Evolutionary conservation across 1,284 basidiomycete species (phyloP), one percentile per base, ranked within the genome.

Genomic region (Tranzscheliella williamsii): DNA sequence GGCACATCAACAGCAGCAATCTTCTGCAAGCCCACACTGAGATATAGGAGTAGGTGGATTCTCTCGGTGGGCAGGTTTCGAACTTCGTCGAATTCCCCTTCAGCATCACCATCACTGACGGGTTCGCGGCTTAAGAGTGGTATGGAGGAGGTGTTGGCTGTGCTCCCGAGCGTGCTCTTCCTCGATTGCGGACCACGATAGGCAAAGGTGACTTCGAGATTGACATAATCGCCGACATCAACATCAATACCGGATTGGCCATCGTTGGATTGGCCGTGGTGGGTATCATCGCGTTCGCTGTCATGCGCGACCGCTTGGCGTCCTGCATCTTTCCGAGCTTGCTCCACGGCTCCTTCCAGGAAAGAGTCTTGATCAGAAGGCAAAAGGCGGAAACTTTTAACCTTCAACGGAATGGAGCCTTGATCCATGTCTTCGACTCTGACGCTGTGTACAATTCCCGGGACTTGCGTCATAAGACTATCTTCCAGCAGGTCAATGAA

Each of bases 401-500:
- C 44, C 17, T 55, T 53, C 15, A 72, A 42, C 2, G 72, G 69
- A 8, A 67, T 61, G 12, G 60, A 45, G 17, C 72, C 72, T 35
- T 75, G 72, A 24, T 72, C 70, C 51, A 75, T 46, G 38, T 70
- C 71, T 20, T 73, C 71, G 22, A 75, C 68, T n/a, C 71, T 41
- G 27, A 64, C 67, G 20, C 48, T 53, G 44, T 73, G 71, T 1
- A 75, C 71, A 1, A 75, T 58, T 5, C 65, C 64, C 7, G 71
- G 71, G n/a, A 75, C 69, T 43, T 75, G 71, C 3, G 65, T 65
- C 69, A 72, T 71, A 12, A 75, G 53, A 11, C 68, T 67, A 42
- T 75, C 72, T 52, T 75, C 72, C 26, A 75, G 54, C 12, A 75
- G 55, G 38, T 75, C 72, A 41, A 73, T 38, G 29, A 75, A 72